A percentile compares a stretch with the other conserved stretches of the same genome.
These are phyloP conservation scores for Verticillium nubilum DNA, from an alignment of 2,329 filamentous ascomycete genomes.

Conservation along the genomic window DNA sequence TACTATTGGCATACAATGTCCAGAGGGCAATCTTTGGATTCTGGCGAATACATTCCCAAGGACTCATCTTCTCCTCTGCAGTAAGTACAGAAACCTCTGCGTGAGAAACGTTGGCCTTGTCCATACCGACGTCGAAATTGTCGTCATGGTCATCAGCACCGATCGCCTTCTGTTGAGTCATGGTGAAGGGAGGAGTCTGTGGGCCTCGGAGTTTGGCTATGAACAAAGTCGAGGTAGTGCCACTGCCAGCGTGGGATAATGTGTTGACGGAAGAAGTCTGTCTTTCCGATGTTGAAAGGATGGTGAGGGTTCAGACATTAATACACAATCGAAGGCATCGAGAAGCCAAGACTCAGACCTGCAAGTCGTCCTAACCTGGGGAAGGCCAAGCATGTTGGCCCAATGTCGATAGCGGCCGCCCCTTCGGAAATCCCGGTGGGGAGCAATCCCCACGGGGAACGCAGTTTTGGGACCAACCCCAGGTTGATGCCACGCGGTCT, in stretches of 20 bases:
- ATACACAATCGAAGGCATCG: too few species aligned
- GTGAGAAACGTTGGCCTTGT: background rate
- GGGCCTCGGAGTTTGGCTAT: background rate
- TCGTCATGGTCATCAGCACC: background rate
- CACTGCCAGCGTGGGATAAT: too few species aligned
- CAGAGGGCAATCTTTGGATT: constrained; percentile 8
- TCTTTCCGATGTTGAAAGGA: too few species aligned
- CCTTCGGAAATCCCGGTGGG: background rate
- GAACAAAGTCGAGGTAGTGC: background rate
- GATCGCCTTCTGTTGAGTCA: background rate
- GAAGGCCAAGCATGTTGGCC: background rate
- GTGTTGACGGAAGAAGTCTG: too few species aligned
- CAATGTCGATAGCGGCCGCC: background rate
- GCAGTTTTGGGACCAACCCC: background rate
- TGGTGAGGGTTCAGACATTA: too few species aligned
- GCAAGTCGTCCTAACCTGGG: background rate
- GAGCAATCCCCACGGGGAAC: background rate
- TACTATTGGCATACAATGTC: constrained; percentile 12
- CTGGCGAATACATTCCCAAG: constrained; percentile 5
- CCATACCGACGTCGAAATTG: constrained; percentile 1
- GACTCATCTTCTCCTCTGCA: background rate
- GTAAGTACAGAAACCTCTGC: background rate
- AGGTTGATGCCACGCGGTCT: background rate
- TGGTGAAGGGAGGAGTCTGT: background rate
- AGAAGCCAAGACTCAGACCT: background rate